phyloP scores from a whole-genome alignment of 257 asterid genomes.

The Buddleja alternifolia region DNA sequence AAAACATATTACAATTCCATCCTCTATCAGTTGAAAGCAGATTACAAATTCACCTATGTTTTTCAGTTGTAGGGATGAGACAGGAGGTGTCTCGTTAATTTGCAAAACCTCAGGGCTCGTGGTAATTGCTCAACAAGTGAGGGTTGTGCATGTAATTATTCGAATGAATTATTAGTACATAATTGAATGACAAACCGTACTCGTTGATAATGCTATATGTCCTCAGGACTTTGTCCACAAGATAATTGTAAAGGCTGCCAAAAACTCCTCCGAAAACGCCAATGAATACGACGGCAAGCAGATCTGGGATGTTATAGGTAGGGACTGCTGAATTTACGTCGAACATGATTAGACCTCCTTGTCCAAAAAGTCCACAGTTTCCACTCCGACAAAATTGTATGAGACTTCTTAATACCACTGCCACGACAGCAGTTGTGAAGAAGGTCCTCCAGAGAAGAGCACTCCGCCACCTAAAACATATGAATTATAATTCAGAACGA shows the following conservation, averaged over 20 bases:
- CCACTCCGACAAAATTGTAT: slow-evolving; percentile 73
- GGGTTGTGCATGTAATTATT: too few relatives aligned
- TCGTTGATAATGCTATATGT: slow-evolving; percentile 80
- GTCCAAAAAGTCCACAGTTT: slow-evolving; percentile 87
- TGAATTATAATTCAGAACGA: too few relatives aligned
- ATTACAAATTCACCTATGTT: too few relatives aligned
- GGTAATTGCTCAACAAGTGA: neutral
- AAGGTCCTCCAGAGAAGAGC: slow-evolving; percentile 98
- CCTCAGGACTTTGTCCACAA: slow-evolving; percentile 87
- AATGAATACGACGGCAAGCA: slow-evolving; percentile 72
- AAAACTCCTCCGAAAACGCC: slow-evolving; percentile 90
- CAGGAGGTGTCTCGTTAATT: too few relatives aligned
- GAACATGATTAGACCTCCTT: slow-evolving; percentile 94
- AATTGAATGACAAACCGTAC: too few relatives aligned
- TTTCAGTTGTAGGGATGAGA: too few relatives aligned
- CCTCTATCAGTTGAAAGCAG: too few relatives aligned
- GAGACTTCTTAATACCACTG: slow-evolving; percentile 74
- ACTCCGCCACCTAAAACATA: slow-evolving; percentile 90
- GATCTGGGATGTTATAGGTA: slow-evolving; percentile 61
- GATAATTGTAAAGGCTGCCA: slow-evolving; percentile 84
- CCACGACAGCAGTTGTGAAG: slow-evolving; percentile 95
- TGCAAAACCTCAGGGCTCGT: too few relatives aligned
- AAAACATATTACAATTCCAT: too few relatives aligned
- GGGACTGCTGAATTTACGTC: slow-evolving; percentile 71
- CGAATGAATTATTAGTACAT: too few relatives aligned